phyloP scores from a whole-genome alignment of 225 moss, liverwort and hornwort genomes.

The Bryum argenteum region DNA sequence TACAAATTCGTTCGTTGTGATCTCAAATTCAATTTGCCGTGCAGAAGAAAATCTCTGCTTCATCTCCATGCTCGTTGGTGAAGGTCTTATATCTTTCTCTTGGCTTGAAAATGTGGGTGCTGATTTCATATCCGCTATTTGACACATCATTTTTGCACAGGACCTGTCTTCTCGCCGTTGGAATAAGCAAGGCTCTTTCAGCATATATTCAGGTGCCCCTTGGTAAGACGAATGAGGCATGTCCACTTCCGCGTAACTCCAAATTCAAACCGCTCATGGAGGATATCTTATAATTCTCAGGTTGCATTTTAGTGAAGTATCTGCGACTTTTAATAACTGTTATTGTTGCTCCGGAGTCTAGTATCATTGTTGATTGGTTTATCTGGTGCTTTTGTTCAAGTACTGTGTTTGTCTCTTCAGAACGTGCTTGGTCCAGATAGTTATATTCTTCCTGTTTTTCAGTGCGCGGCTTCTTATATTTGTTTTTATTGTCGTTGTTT shows the following conservation, averaged over 20 bases:
- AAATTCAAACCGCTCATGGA: conserved; percentile 8
- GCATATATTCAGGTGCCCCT: neutral
- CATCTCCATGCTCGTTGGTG: no score
- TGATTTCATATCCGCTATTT: conserved; percentile 1
- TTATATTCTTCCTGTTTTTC: conserved; percentile 7
- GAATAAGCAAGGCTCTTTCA: conserved; percentile 6
- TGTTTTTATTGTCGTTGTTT: neutral
- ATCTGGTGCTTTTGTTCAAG: conserved; percentile 3
- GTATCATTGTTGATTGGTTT: conserved; percentile 4
- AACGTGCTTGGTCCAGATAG: conserved; percentile 1
- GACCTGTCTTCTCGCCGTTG: conserved; percentile 5
- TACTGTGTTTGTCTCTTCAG: conserved; percentile 5
- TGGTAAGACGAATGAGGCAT: conserved; percentile 7
- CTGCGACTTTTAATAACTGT: neutral
- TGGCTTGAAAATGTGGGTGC: neutral
- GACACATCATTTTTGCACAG: no score
- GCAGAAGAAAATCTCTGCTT: no score
- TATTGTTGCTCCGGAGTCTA: conserved; percentile 8
- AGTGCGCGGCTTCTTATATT: conserved; percentile 5
- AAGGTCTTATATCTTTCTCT: neutral
- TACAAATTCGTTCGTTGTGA: no score
- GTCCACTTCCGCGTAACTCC: conserved; percentile 7
- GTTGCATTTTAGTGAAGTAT: conserved; percentile 7
- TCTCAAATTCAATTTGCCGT: no score
- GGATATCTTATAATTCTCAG: conserved; percentile 9